A percentile compares a stretch with the other conserved stretches of the same genome.
Conservation (phyloP, 139 green algal genomes). For the Micromonas commoda region DNA sequence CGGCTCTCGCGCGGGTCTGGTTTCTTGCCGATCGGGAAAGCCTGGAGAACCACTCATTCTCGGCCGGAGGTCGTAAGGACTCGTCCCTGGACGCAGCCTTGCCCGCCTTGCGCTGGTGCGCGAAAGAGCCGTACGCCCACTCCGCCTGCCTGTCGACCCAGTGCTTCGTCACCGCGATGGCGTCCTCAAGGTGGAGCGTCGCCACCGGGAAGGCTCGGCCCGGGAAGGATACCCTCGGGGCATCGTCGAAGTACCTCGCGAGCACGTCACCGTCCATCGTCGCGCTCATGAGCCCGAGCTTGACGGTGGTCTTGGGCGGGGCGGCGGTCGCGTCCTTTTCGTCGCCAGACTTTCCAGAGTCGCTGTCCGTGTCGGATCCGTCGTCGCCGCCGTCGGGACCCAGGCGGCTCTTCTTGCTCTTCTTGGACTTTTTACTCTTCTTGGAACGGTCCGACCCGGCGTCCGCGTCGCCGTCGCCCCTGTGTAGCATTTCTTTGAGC, state of each 20-base stretch:
- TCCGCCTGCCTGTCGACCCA: slow-evolving; percentile 1
- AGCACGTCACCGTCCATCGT: slow-evolving; percentile 11
- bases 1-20: neutral
- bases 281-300: slow-evolving; percentile 6
- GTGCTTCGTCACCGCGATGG: slow-evolving; percentile 49
- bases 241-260: slow-evolving; percentile 21
- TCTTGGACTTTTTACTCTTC: too few relatives aligned
- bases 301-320: slow-evolving; percentile 20
- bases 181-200: slow-evolving; percentile 75
- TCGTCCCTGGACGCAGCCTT: neutral
- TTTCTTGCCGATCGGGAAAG: neutral
- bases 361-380: too few relatives aligned
- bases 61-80: slow-evolving; percentile 25
- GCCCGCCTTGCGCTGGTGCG: slow-evolving; percentile 27
- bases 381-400: neutral
- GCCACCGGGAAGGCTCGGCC: slow-evolving; percentile 81
- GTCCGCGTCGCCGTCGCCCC: neutral
- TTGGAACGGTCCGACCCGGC: neutral
- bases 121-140: neutral
- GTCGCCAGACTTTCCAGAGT: too few relatives aligned
- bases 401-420: too few relatives aligned
- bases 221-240: slow-evolving; percentile 36
- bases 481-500: slow-evolving; percentile 39
- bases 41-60: neutral
- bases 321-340: too few relatives aligned